phyloP scores from a whole-genome alignment of 2,329 filamentous ascomycete genomes.

The Cladosporium austrohemisphaericum region DNA sequence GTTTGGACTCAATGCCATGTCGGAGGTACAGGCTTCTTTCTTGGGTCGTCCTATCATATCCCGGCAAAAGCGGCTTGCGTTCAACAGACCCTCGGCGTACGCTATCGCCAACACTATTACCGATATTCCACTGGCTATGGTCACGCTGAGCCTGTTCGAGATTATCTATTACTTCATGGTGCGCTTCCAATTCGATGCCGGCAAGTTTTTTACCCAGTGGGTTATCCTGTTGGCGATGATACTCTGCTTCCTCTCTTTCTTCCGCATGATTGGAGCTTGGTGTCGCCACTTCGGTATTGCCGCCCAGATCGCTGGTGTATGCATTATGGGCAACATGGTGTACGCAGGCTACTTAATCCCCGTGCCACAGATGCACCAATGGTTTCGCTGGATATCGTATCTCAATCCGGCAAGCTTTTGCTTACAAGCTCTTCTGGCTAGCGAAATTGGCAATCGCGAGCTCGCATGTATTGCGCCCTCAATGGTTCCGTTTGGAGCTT shows the following conservation, averaged over 20 bases:
- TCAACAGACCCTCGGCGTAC: slow-evolving; percentile 52
- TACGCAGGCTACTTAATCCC: slow-evolving; percentile 31
- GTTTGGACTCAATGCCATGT: slow-evolving; percentile 60
- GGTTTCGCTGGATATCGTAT: slow-evolving; percentile 41
- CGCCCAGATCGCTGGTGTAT: slow-evolving; percentile 29
- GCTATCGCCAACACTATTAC: slow-evolving; percentile 46
- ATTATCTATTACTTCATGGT: slow-evolving; percentile 63
- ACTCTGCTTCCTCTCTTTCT: slow-evolving; percentile 42
- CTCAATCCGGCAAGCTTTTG: slow-evolving; percentile 47
- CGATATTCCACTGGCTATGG: slow-evolving; percentile 52
- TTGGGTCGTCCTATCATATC: slow-evolving; percentile 47
- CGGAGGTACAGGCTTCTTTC: slow-evolving; percentile 59
- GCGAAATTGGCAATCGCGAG: slow-evolving; percentile 54
- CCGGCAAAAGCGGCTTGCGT: slow-evolving; percentile 42
- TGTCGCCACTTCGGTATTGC: slow-evolving; percentile 31
- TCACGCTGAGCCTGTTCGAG: slow-evolving; percentile 58
- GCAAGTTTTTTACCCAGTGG: slow-evolving; percentile 61
- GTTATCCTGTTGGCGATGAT: slow-evolving; percentile 47
- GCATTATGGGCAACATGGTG: slow-evolving; percentile 19
- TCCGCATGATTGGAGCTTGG: slow-evolving; percentile 39
- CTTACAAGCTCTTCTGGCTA: slow-evolving; percentile 39
- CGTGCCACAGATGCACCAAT: slow-evolving; percentile 20
- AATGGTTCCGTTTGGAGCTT: slow-evolving; percentile 28
- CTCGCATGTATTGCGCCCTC: slow-evolving; percentile 34
- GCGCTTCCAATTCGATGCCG: slow-evolving; percentile 50